A percentile compares a stretch with the other conserved stretches of the same genome.
phyloP scores from a whole-genome alignment of 768 basidiomycete species.

The Serendipita sp. region DNA sequence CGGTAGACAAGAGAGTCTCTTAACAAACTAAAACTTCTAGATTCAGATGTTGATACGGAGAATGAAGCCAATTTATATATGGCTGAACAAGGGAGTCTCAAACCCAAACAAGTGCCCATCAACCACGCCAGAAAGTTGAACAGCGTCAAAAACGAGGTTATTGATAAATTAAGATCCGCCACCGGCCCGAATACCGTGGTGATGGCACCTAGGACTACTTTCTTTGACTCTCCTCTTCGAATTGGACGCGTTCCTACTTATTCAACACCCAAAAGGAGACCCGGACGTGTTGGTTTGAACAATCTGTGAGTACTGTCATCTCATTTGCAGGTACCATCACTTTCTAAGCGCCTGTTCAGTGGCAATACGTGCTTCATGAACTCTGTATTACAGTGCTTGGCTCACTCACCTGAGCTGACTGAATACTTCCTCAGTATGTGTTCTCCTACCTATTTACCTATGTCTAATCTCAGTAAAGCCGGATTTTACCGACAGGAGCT shows the following conservation, averaged over 20 bases:
- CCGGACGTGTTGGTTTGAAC: slow-evolving; percentile 70
- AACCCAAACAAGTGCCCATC: slow-evolving; percentile 3
- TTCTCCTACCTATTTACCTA: slow-evolving; percentile 4
- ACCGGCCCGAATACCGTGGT: not conserved
- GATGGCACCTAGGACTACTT: slow-evolving; percentile 7
- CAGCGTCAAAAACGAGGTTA: slow-evolving; percentile 7
- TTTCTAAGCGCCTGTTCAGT: slow-evolving; percentile 23
- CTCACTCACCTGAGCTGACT: slow-evolving; percentile 74
- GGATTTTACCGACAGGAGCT: slow-evolving; percentile 74
- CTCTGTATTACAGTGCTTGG: slow-evolving; percentile 89
- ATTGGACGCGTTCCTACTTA: slow-evolving; percentile 3
- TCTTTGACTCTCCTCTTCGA: slow-evolving; percentile 5
- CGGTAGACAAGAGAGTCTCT: not conserved
- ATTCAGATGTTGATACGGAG: slow-evolving; percentile 9
- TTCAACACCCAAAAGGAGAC: slow-evolving; percentile 19
- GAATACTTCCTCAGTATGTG: slow-evolving; percentile 79
- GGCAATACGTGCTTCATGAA: slow-evolving; percentile 99
- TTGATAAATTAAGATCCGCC: not conserved
- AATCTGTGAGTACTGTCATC: slow-evolving; percentile 48
- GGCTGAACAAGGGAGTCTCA: slow-evolving; percentile 18
- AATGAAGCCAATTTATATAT: slow-evolving; percentile 42
- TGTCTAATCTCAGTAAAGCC: slow-evolving; percentile 24
- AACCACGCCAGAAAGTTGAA: slow-evolving; percentile 14
- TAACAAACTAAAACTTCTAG: not conserved
- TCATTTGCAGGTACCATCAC: slow-evolving; percentile 7